Base-by-base conservation (phyloP, 164 flowering plant species). In the Vitis cinerea region DNA sequence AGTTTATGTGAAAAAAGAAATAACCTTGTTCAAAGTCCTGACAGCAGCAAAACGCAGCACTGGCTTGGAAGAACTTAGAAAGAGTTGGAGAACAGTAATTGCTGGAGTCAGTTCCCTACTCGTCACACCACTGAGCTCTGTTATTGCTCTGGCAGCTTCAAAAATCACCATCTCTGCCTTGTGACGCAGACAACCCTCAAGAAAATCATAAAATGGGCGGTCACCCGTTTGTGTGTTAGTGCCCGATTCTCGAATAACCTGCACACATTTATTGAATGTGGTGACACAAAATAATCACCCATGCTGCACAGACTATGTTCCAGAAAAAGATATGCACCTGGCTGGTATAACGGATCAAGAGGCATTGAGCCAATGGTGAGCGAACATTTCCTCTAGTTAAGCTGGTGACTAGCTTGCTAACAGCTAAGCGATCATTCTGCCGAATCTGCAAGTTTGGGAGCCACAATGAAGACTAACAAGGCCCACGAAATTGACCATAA, bases 101-200 rank as follows among this genome's bases (percentile, higher is more conserved):
- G 99, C 99, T 61, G 99, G 99, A 66, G 98, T 91, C 73, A 94
- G 51, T 80, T 94, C 99, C 53, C 98, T 81, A 71, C 79, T 86
- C 67, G 94, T 87, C 53, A 93, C 99, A 68, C 92, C 90, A 77
- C 70, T 86, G 15, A 94, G 84, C 83, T 92, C 98, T 54, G 98
- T 92, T 65, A 94, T 94, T 65, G 96, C 98, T 75, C 92, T 84
- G 53, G 99, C 98, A 75, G 99, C 98, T 78, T 94, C 99, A 82
- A 94, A 87, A 72, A 93, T 94, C 76, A 94, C 98, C 99, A 92
- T 93, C 76, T 94, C 99, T 64, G 99, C 93, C 83, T 94, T 94
- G 83, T 94, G 97, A 48, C 99, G 93, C 57, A 94, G 86, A 78
- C 99, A 92, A 74, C 92, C 78, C 74, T 94, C 99, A 44, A 94